Evolutionary conservation across 2,329 filamentous ascomycete species (phyloP).

Genomic region (Sporothrix variecibatus): DNA sequence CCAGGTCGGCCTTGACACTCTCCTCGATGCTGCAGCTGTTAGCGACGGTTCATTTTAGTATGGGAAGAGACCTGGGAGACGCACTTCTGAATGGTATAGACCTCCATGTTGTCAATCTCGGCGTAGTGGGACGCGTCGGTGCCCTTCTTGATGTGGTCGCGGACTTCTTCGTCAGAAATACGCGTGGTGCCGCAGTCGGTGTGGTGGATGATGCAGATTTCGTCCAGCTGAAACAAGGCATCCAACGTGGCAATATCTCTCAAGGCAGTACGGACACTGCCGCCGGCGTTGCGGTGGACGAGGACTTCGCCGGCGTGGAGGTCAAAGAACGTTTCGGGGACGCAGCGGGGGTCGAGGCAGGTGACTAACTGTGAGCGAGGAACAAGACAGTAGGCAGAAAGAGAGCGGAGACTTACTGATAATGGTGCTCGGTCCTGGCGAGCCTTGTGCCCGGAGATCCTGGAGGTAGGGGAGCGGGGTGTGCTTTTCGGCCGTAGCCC

Average conservation of each 20-base stretch:
- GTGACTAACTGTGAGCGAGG: not conserved
- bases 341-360: slow-evolving; percentile 17
- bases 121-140: not conserved
- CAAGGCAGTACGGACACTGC: not conserved
- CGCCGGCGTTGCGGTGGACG: slow-evolving; percentile 17
- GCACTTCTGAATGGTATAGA: not conserved
- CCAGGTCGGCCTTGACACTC: slow-evolving; percentile 10
- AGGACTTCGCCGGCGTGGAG: not conserved
- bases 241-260: not conserved
- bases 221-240: not conserved
- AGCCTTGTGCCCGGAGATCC: not conserved
- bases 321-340: slow-evolving; percentile 1
- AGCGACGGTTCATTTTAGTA: not conserved
- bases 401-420: not conserved
- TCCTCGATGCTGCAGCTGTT: not conserved
- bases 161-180: not conserved
- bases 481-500: not conserved
- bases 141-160: not conserved
- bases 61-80: no score
- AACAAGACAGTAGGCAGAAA: not conserved
- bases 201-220: slow-evolving; percentile 16
- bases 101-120: slow-evolving; percentile 9
- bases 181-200: slow-evolving; percentile 13
- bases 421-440: not conserved
- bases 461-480: not conserved